Conservation (phyloP, 345 rosid species). For the Kernera saxatilis region DNA sequence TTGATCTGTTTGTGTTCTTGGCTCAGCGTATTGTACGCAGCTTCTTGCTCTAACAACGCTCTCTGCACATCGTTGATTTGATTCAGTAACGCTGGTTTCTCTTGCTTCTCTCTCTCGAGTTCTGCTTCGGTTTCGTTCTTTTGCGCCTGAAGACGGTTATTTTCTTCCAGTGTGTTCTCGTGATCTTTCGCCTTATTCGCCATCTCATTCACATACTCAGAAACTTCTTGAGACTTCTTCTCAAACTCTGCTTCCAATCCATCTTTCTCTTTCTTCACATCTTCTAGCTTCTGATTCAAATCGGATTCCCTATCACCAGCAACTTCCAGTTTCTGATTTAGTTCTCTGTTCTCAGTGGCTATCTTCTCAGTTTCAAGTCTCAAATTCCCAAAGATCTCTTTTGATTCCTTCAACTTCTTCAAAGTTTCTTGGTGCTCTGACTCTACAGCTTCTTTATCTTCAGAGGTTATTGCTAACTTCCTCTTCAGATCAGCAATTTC, state of each 20-base stretch:
- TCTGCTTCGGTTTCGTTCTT: constrained; percentile 40
- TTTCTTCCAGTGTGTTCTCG: constrained; percentile 35
- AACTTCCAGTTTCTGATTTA: constrained; percentile 13
- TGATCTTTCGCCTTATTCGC: constrained; percentile 11
- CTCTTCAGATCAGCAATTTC: constrained; percentile 53
- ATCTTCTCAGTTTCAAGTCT: constrained; percentile 39
- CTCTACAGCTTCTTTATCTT: constrained; percentile 39
- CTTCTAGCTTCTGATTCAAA: constrained; percentile 38
- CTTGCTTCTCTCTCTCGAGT: constrained; percentile 49
- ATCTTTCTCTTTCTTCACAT: constrained; percentile 33
- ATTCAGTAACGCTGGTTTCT: constrained; percentile 35
- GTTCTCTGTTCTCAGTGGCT: constrained; percentile 3
- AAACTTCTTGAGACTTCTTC: constrained; percentile 15
- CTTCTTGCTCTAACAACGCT: constrained; percentile 35
- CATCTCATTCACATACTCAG: constrained; percentile 38
- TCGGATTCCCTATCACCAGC: constrained; percentile 38
- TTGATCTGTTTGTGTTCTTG: constrained; percentile 47
- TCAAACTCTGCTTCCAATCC: constrained; percentile 29
- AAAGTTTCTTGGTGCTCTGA: constrained; percentile 44
- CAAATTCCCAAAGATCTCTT: constrained; percentile 39
- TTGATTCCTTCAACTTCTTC: constrained; percentile 48
- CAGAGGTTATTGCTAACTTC: constrained; percentile 40
- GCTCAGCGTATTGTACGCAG: constrained; percentile 35
- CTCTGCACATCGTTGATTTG: constrained; percentile 42
- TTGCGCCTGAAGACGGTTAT: constrained; percentile 28